Conservation (phyloP, 2,329 filamentous ascomycete genomes). For the Alternaria triticina region DNA sequence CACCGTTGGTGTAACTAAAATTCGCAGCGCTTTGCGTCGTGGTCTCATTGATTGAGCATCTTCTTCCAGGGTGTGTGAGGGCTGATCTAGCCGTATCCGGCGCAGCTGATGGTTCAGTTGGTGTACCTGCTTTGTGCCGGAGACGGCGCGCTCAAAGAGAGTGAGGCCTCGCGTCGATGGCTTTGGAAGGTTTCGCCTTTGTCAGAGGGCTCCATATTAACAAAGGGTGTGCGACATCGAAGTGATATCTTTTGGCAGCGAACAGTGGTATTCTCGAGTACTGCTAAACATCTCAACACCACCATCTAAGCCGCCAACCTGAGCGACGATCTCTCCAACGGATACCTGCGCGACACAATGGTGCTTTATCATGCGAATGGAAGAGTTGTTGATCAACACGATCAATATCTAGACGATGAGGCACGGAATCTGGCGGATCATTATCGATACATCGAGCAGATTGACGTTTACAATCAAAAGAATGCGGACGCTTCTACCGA, state of each 20-base stretch:
- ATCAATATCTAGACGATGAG: slow-evolving; percentile 15
- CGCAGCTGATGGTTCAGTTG: no score
- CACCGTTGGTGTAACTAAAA: not conserved
- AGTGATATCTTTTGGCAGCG: not conserved
- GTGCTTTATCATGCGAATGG: slow-evolving; percentile 17
- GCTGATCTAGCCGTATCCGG: not conserved
- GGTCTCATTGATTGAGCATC: not conserved
- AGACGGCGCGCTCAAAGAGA: not conserved
- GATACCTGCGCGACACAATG: slow-evolving; percentile 1
- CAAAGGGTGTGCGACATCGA: not conserved
- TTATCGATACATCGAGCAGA: slow-evolving; percentile 6
- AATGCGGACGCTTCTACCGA: not conserved
- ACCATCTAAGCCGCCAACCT: not conserved
- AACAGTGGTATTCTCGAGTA: not conserved
- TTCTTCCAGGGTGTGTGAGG: not conserved
- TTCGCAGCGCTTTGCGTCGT: not conserved
- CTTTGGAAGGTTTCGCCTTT: not conserved
- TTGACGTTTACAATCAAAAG: slow-evolving; percentile 1
- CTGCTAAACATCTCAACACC: not conserved
- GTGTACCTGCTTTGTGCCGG: not conserved
- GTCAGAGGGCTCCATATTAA: not conserved
- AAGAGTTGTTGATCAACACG: slow-evolving; percentile 15
- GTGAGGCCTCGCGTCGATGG: not conserved
- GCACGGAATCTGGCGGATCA: not conserved
- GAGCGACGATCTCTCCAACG: not conserved